These are phyloP conservation scores for Termitomyces titanicus DNA, from an alignment of 768 basidiomycete genomes.

Conservation along the genomic window DNA sequence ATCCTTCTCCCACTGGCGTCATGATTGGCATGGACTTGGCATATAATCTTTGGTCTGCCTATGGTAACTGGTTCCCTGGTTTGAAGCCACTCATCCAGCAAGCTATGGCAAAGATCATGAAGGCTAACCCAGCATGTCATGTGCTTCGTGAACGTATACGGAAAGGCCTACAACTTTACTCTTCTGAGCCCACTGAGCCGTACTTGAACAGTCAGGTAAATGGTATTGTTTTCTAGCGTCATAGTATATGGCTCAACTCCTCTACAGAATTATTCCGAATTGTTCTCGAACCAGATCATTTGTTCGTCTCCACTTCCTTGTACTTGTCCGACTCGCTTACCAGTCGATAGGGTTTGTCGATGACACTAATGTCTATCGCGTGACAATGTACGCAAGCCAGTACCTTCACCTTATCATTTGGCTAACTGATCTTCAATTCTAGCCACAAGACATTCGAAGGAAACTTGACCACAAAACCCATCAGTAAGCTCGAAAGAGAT, in stretches of 20 bases:
- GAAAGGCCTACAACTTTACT: slow-evolving; percentile 97
- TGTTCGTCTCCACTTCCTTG: slow-evolving; percentile 39
- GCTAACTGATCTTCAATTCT: slow-evolving; percentile 1
- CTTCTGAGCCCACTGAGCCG: slow-evolving; percentile 98
- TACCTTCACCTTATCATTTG: background rate
- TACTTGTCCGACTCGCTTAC: background rate
- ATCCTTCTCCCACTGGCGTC: slow-evolving; percentile 97
- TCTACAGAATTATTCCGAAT: slow-evolving; percentile 81
- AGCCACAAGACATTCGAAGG: slow-evolving; percentile 99
- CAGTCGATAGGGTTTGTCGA: slow-evolving; percentile 82
- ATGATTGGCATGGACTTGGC: slow-evolving; percentile 99
- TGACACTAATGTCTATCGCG: slow-evolving; percentile 99
- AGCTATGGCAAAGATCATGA: slow-evolving; percentile 99
- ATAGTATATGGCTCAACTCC: background rate
- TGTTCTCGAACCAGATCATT: slow-evolving; percentile 98
- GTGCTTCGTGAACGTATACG: slow-evolving; percentile 98
- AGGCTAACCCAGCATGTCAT: slow-evolving; percentile 97
- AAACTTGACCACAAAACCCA: slow-evolving; percentile 98
- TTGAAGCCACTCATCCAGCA: slow-evolving; percentile 97
- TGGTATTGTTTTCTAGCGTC: background rate
- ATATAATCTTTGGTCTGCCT: slow-evolving; percentile 98
- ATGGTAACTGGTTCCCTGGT: slow-evolving; percentile 99
- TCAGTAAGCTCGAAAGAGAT: slow-evolving; percentile 53
- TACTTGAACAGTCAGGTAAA: slow-evolving; percentile 91
- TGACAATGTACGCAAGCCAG: slow-evolving; percentile 64